Percentiles rank a stretch among this genome's conserved stretches.
These are phyloP conservation scores for Gracilaria gracilis DNA, from an alignment of 23 red algal genomes.

Conservation along the genomic window DNA sequence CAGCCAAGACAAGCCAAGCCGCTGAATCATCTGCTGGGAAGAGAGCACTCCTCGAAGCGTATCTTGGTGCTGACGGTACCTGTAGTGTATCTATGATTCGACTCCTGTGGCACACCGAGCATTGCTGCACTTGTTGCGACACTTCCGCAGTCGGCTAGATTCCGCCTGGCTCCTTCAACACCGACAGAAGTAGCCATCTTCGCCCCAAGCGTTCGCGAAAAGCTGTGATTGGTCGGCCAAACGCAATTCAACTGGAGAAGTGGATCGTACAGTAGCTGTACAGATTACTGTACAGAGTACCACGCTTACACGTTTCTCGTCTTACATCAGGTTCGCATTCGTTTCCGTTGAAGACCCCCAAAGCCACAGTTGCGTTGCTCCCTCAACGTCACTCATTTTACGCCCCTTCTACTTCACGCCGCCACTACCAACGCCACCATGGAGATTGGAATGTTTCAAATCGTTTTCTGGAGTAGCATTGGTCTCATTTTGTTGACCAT, in stretches of 20 bases:
- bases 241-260: neutral
- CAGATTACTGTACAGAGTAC: too few species aligned
- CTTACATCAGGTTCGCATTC: neutral
- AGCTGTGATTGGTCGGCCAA: neutral
- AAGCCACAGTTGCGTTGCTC: too few species aligned
- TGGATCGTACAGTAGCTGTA: too few species aligned
- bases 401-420: neutral
- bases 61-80: neutral
- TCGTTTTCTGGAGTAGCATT: conserved; percentile 80
- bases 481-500: conserved; percentile 57
- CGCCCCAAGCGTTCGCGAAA: neutral
- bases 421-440: conserved; percentile 1
- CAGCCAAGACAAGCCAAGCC: conserved; percentile 11
- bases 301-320: conserved; percentile 9
- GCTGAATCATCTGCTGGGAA: conserved; percentile 6
- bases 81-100: neutral
- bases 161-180: too few species aligned
- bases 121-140: neutral
- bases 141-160: neutral
- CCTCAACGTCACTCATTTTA: neutral
- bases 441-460: conserved; percentile 84
- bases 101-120: neutral
- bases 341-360: neutral
- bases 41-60: neutral
- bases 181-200: neutral